Evolutionary conservation across 2,329 filamentous ascomycete genomes (phyloP).

Genomic region (Torrubiella hemipterigena): DNA sequence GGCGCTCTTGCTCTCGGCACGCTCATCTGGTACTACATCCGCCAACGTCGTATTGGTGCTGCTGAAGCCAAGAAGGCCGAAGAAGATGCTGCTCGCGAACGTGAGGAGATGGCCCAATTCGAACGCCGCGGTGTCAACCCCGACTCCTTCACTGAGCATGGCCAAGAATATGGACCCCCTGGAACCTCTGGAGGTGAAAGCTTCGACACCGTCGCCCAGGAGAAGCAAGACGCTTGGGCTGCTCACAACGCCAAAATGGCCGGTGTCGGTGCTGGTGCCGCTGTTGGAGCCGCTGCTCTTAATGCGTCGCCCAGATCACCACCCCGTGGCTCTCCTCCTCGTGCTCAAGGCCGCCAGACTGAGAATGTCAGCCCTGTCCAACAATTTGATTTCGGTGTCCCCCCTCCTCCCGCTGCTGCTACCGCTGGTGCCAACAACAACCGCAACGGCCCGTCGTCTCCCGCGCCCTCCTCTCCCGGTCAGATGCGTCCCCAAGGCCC

Average conservation of each 20-base stretch:
- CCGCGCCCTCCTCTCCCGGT: no score
- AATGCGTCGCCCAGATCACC: constrained; percentile 4
- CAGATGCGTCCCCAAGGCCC: no score
- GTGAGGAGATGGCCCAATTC: constrained; percentile 38
- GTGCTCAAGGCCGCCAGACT: no score
- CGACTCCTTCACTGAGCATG: constrained; percentile 26
- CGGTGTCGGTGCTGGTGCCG: background rate
- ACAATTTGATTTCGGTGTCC: constrained; percentile 5
- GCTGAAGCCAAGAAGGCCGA: constrained; percentile 36
- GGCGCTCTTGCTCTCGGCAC: constrained; percentile 28
- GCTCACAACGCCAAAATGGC: constrained; percentile 3
- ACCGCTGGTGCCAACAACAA: background rate
- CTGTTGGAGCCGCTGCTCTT: constrained; percentile 1
- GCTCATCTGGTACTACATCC: constrained; percentile 40
- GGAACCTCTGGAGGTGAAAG: constrained; percentile 3
- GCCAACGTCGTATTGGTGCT: constrained; percentile 39
- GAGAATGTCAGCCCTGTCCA: background rate
- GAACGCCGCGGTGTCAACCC: constrained; percentile 34
- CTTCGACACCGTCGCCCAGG: no score
- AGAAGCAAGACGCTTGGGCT: no score
- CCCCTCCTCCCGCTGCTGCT: constrained; percentile 1
- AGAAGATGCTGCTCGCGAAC: constrained; percentile 32
- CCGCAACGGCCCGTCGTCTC: no score
- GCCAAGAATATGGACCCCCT: constrained; percentile 10
- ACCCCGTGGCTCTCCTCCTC: no score